Evolutionary conservation across 2,329 filamentous ascomycete species (phyloP), one percentile per base, ranked within the genome.

Genomic region (Setomelanomma holmii): DNA sequence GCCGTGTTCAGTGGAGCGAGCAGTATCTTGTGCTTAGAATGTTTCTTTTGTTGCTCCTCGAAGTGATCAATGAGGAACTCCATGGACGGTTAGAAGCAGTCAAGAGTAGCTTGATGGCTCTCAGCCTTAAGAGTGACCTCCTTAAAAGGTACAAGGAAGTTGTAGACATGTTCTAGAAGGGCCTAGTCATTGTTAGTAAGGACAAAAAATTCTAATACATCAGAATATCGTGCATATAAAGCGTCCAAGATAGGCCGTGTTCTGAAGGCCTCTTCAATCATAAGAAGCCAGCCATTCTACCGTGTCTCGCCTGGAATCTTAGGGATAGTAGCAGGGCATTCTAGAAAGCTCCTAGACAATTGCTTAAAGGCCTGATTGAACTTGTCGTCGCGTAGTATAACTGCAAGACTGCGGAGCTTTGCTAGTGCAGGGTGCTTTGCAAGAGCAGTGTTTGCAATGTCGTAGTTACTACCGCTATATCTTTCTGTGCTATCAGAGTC

Each of bases 121-220:
- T 53, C n/a, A 35, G 14, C 30, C 10, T 45, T 16, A 6, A 53
- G 39, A 30, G 50, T 56, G 34, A 41, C 53, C 34, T 36, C 20
- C 12, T 56, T 5, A 40, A 56, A 56, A n/a, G 40, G 46, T 8
- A 46, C 35, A 11, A 56, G 40, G 35, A 53, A 45, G 10, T 4
- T 50, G 11, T 45, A 45, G 41, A 53, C 24, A 30, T 30, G 24
- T 12, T 30, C 24, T 30, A 30, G 24, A 12, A 30, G 24, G 6
- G 24, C 12, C 24, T 12, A 30, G 24, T 30, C 24, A 12, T 30
- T 12, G 24, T 30, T 12, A 7, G 24, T 30, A 30, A 30, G 24
- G 7, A 30, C 12, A 30, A 30, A 6, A 7, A 30, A 30, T 12
- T 30, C 24, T 30, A 30, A 12, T 7, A 12, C 24, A 30, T 30